Conservation (phyloP, 148 eudicot genomes). For the Cornus suecica region DNA sequence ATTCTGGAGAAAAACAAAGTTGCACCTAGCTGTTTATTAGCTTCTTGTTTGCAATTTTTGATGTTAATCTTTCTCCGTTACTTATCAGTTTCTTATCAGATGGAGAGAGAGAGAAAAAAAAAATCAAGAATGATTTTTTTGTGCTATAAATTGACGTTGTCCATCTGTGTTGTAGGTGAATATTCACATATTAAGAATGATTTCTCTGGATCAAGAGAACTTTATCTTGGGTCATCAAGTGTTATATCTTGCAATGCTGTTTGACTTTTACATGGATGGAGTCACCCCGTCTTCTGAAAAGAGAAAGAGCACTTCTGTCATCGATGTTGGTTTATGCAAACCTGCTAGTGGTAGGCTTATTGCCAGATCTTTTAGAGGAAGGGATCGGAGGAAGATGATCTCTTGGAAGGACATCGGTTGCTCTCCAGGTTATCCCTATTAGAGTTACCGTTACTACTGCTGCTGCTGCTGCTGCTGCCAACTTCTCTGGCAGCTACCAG, state of each 20-base stretch:
- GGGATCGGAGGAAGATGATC: conserved; percentile 82
- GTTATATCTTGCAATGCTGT: conserved; percentile 78
- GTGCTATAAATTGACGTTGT: conserved; percentile 4
- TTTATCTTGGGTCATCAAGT: conserved; percentile 73
- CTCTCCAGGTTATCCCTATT: conserved; percentile 64
- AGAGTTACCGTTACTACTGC: not conserved
- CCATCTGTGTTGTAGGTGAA: conserved; percentile 56
- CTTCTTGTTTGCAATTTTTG: not conserved
- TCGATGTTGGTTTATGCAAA: conserved; percentile 75
- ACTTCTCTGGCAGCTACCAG: not conserved
- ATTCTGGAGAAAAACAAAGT: not conserved
- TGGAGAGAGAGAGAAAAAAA: too few relatives aligned
- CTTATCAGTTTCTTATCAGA: too few relatives aligned
- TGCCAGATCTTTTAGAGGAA: conserved; percentile 75
- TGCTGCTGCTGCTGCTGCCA: not conserved
- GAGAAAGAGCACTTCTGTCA: conserved; percentile 42
- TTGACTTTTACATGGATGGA: conserved; percentile 67
- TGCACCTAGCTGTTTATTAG: not conserved
- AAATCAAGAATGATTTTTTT: too few relatives aligned
- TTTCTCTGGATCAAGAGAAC: conserved; percentile 64
- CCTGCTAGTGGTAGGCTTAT: conserved; percentile 61
- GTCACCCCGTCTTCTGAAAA: conserved; percentile 35
- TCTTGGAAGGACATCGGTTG: conserved; percentile 80
- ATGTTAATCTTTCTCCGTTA: not conserved
- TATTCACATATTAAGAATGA: conserved; percentile 55